A percentile compares a stretch with the other conserved stretches of the same genome.
Evolutionary conservation across 2,329 filamentous ascomycete genomes (phyloP).

Genomic region (Xylaria arbuscula): DNA sequence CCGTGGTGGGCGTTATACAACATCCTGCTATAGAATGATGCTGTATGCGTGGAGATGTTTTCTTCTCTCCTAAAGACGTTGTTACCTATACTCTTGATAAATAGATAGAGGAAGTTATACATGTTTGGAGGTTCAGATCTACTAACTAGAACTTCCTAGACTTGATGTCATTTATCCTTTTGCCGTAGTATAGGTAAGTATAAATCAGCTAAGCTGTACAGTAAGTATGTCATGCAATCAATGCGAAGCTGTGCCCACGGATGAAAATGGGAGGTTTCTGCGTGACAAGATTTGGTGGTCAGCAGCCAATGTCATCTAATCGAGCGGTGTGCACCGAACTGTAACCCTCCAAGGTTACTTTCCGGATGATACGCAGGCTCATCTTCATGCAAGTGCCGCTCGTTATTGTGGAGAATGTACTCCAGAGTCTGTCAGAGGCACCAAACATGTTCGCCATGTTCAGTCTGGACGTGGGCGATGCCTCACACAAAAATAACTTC

Average conservation of each 20-base stretch:
- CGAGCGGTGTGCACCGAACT: conserved; percentile 35
- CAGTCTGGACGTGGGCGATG: not conserved
- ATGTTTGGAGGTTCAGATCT: not conserved
- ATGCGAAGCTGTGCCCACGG: conserved; percentile 16
- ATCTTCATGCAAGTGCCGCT: conserved; percentile 28
- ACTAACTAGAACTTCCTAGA: not conserved
- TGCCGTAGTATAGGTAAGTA: not conserved
- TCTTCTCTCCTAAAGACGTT: not conserved
- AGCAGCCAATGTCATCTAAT: conserved; percentile 31
- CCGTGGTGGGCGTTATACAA: not conserved
- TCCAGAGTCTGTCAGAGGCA: conserved; percentile 3
- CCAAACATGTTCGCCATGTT: not conserved
- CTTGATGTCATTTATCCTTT: not conserved
- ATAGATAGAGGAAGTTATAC: not conserved
- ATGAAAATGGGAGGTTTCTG: conserved; percentile 13
- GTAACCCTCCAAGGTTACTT: conserved; percentile 31
- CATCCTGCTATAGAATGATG: not conserved
- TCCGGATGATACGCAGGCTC: conserved; percentile 30
- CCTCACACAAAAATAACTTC: not conserved
- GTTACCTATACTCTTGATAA: not conserved
- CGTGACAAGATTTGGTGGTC: conserved; percentile 30
- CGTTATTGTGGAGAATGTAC: conserved; percentile 14
- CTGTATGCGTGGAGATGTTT: not conserved
- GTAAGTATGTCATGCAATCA: conserved; percentile 12
- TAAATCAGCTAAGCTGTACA: not conserved